Evolutionary conservation across 1,284 basidiomycete genomes (phyloP), one percentile per base, ranked within the genome.

Genomic region (Cronartium quercuum): DNA sequence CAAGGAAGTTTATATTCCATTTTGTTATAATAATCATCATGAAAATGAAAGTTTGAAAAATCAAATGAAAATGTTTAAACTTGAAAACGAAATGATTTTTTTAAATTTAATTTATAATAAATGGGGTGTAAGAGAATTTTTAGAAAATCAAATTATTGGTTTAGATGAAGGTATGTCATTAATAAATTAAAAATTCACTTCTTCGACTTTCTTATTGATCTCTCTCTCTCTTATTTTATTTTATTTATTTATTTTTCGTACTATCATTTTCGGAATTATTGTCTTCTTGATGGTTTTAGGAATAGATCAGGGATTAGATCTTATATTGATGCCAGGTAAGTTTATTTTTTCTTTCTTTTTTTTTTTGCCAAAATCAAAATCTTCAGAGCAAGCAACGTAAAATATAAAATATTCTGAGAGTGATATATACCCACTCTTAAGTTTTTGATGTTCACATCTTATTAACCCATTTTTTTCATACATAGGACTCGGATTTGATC

Each of bases 261-360:
- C 58, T 4, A 29, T 60, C 35, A 4, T 7, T 9, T 9, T 29
- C 21, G 21, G 15, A 35, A 12, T 13, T 12, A 24, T 24, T 15
- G n/a, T n/a, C n/a, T n/a, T n/a, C n/a, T n/a, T n/a, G n/a, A n/a
- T n/a, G n/a, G n/a, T n/a, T n/a, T n/a, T n/a, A n/a, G n/a, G n/a
- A n/a, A n/a, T n/a, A n/a, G 21, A 37, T 41, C 21, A 66, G n/a
- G 42, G 62, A 21, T 35, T 73, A 42, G 70, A 73, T 60, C 35
- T 73, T 15, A 57, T 73, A 34, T 42, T 73, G 55, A 21, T 73
- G 35, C 70, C 70, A 42, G 70, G 70, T 73, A 73, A 58, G 42
- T 60, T 4, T n/a, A n/a, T 35, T 37, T 12, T n/a, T n/a, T 51
- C 34, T 6, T n/a, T 34, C n/a, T 38, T 13, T 57, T 15, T 18